These are phyloP conservation scores for Blastocystis sp. DNA, from an alignment of 352 stramenopile genomes.

Conservation along the genomic window DNA sequence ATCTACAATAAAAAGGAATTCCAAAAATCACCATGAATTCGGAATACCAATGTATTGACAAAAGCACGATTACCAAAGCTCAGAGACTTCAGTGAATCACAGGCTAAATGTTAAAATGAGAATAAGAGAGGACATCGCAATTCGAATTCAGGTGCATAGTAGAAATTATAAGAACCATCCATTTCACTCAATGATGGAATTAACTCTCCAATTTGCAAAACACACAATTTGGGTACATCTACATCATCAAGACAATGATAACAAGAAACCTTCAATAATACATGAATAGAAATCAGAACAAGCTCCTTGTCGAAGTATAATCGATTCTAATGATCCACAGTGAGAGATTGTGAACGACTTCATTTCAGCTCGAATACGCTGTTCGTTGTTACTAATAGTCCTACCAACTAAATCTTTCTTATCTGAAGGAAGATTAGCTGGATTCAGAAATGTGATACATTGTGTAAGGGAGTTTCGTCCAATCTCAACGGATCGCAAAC, in stretches of 20 bases:
- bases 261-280: neutral
- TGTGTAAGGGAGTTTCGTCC: neutral
- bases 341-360: neutral
- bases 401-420: neutral
- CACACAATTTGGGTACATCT: constrained; percentile 23
- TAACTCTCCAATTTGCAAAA: constrained; percentile 18
- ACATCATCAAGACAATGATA: neutral
- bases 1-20: neutral
- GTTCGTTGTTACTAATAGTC: constrained; percentile 30
- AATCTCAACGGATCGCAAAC: neutral
- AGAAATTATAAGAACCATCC: constrained; percentile 31
- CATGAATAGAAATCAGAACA: constrained; percentile 46
- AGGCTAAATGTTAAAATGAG: neutral
- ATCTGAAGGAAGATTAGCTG: neutral
- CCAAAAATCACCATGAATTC: constrained; percentile 1
- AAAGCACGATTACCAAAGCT: constrained; percentile 19
- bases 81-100: neutral
- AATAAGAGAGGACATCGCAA: neutral
- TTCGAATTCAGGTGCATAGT: constrained; percentile 13
- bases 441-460: neutral
- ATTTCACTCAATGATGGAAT: neutral
- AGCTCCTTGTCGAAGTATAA: constrained; percentile 3
- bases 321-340: neutral
- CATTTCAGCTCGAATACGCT: constrained; percentile 35
- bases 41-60: neutral